phyloP scores from a whole-genome alignment of 176 grass and related monocot species.

The Neostapfia colusana region DNA sequence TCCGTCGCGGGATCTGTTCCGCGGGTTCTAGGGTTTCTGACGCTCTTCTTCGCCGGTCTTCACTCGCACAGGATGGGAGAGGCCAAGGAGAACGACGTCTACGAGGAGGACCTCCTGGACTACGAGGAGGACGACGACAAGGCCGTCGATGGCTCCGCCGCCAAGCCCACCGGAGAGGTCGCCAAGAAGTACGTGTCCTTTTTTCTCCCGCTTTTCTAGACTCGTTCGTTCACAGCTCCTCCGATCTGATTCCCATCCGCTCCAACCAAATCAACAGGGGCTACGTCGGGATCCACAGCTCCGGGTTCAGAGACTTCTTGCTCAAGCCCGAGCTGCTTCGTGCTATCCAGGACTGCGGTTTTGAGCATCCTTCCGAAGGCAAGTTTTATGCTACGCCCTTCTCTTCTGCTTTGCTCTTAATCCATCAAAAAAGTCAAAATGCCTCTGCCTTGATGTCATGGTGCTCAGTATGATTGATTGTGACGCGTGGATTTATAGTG shows the following conservation, averaged over 20 bases:
- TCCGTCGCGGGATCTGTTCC: too few relatives aligned
- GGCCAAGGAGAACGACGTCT: slow-evolving; percentile 68
- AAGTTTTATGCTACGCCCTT: slow-evolving; percentile 30
- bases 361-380: slow-evolving; percentile 99
- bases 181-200: slow-evolving; percentile 58
- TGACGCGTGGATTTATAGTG: too few relatives aligned
- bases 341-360: slow-evolving; percentile 92
- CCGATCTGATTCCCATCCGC: background rate
- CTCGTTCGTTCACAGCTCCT: background rate
- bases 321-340: slow-evolving; percentile 96
- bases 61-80: slow-evolving; percentile 55
- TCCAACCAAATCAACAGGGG: slow-evolving; percentile 45
- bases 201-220: too few relatives aligned
- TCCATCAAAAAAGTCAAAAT: too few relatives aligned
- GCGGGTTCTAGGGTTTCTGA: too few relatives aligned
- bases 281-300: slow-evolving; percentile 98
- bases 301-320: slow-evolving; percentile 93
- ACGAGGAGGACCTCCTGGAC: slow-evolving; percentile 77
- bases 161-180: slow-evolving; percentile 54
- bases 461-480: too few relatives aligned
- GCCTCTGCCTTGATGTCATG: too few relatives aligned
- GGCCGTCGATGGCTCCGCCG: slow-evolving; percentile 51
- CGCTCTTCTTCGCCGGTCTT: too few relatives aligned
- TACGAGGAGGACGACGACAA: slow-evolving; percentile 89
- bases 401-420: too few relatives aligned